Evolutionary conservation across 2,329 filamentous ascomycete species (phyloP), one percentile per base, ranked within the genome.

Genomic region (Trichophyton equinum): DNA sequence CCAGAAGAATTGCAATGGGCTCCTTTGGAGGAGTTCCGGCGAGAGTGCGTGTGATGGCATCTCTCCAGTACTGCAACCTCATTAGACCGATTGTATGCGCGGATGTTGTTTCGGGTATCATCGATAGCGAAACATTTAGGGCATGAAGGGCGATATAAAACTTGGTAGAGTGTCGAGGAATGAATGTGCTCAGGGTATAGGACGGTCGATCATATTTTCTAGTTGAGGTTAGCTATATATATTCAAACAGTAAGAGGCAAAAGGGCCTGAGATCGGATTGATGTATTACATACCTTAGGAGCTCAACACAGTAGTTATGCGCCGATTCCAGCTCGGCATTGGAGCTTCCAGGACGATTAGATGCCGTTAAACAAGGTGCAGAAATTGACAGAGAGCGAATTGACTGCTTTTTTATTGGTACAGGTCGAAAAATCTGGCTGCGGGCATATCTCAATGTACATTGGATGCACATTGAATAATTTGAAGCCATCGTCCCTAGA

Each of bases 61-160:
- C 91, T 57, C 89, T 84, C 89, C 94, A 97, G 78, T 97, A 97
- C 73, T 96, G 89, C 74, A 96, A 86, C 65, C 94, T 90, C 80
- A 97, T 85, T 59, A 86, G 81, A 57, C 90, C 92, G 63, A 97
- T 88, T 3, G 86, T 87, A n/a, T 88, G 84, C 63, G 88, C 94
- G 55, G 89, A 94, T 20, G 94, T 91, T 11, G 88, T 85, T 74
- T 97, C 92, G 61, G 94, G 90, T 64, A 97, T 87, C 61, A 89
- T 84, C 51, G 92, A 89, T 63, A 96, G 83, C 73, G 96, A 92
- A 68, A 97, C 82, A 71, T 99, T 99, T 73, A 99, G 85, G 58
- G 91, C 88, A 64, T 92, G 88, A 62, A 99, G 84, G 62, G 91
- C 90, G 67, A 95, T 83, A 75, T 97, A 96, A 66, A 89, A 87